A percentile compares a stretch with the other conserved stretches of the same genome.
These are phyloP conservation scores for Aethionema arabicum DNA, from an alignment of 345 rosid genomes.

Conservation along the genomic window DNA sequence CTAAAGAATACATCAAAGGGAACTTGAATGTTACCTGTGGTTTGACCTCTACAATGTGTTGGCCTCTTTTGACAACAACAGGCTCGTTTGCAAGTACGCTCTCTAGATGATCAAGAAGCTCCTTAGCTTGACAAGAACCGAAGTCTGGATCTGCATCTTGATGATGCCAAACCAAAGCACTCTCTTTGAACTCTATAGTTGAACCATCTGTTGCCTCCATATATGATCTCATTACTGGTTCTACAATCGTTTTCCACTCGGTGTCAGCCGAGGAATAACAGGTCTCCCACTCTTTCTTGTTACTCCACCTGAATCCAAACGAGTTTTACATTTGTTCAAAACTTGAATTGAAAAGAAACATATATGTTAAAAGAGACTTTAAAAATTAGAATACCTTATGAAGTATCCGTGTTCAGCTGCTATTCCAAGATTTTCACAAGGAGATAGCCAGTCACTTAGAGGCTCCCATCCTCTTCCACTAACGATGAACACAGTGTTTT, in stretches of 20 bases:
- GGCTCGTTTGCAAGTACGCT: constrained; percentile 85
- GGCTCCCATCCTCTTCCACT: constrained; percentile 71
- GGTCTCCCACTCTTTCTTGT: constrained; percentile 63
- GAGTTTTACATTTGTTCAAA: constrained; percentile 12
- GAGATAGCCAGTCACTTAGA: constrained; percentile 62
- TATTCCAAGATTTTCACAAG: constrained; percentile 71
- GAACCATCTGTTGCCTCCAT: constrained; percentile 91
- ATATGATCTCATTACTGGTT: constrained; percentile 78
- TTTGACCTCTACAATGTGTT: constrained; percentile 87
- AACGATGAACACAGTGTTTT: constrained; percentile 67
- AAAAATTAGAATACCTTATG: constrained; percentile 45
- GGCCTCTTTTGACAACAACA: constrained; percentile 80
- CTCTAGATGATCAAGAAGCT: constrained; percentile 80
- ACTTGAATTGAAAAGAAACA: background rate
- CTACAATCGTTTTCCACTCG: constrained; percentile 75
- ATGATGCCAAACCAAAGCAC: constrained; percentile 92
- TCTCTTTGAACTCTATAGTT: constrained; percentile 70
- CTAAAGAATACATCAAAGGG: background rate
- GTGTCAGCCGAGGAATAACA: constrained; percentile 54
- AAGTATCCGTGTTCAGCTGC: constrained; percentile 90
- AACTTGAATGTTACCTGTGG: constrained; percentile 58
- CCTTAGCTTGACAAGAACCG: constrained; percentile 91
- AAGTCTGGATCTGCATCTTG: constrained; percentile 95
- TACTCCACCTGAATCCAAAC: constrained; percentile 53
- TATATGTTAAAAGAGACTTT: background rate